Base-by-base conservation (phyloP, 1,284 basidiomycete species). In the Ganoderma resinaceum region DNA sequence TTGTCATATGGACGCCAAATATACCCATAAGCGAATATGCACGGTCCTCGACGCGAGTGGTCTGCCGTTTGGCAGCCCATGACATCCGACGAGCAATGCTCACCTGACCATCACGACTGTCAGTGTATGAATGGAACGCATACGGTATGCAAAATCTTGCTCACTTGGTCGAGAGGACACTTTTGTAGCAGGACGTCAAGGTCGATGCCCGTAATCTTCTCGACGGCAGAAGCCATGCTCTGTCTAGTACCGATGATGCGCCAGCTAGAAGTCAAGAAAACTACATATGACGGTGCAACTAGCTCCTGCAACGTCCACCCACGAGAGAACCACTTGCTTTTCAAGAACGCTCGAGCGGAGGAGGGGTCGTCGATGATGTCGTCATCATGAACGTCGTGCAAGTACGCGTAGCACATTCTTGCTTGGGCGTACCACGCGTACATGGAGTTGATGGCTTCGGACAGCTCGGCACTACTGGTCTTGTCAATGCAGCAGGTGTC, bases 401-500 rank as follows among this genome's bases (percentile, higher is more conserved):
- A 23, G 26, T 23, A 49, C 3, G 52, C 66, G 33, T 67, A 67
- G 58, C 66, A 70, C 23, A 70, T 40, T 16, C n/a, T 57, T 0
- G 66, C 55, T 18, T 38, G 55, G 2, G 52, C 43, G 58, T 63
- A 67, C 63, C 61, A 62, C 8, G 38, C 61, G 58, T 65, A 70
- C 66, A 65, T 63, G 1, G 63, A 55, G 37, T 69, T 59, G 55
- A 66, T 62, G 5, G 61, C 61, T n/a, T n/a, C n/a, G n/a, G n/a
- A n/a, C n/a, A n/a, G n/a, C 43, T 69, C 67, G 33, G 67, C 55
- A 31, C 60, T 65, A 43, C 60, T 68, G 23, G 53, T 49, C 26
- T 58, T 66, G 68, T 60, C 65, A 40, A 66, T 57, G 65, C 65
- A 69, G 49, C 68, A 69, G 11, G 65, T 63, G 35, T 69, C 68